phyloP scores from a whole-genome alignment of 2,329 filamentous ascomycete genomes.

The Ustulina deusta region DNA sequence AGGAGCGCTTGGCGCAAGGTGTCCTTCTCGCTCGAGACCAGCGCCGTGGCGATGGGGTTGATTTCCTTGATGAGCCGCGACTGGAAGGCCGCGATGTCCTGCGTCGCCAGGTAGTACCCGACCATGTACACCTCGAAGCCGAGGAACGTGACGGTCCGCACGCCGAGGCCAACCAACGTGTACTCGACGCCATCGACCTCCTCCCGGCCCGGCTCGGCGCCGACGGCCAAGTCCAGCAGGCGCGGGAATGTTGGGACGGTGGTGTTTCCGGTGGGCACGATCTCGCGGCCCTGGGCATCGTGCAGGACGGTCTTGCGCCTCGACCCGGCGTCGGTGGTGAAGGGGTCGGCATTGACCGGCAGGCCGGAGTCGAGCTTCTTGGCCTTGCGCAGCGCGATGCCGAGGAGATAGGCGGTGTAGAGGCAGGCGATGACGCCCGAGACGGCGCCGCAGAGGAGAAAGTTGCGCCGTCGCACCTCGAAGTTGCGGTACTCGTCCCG shows the following conservation, averaged over 20 bases:
- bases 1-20: conserved; percentile 75
- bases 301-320: conserved; percentile 71
- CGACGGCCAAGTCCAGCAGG: conserved; percentile 69
- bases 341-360: conserved; percentile 55
- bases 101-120: conserved; percentile 88
- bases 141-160: conserved; percentile 90
- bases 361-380: conserved; percentile 61
- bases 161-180: conserved; percentile 86
- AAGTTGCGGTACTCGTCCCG: conserved; percentile 62
- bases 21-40: conserved; percentile 85
- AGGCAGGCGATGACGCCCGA: conserved; percentile 63
- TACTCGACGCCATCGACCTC: conserved; percentile 72
- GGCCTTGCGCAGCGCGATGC: conserved; percentile 56
- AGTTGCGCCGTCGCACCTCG: conserved; percentile 63
- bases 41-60: conserved; percentile 81
- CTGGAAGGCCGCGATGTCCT: conserved; percentile 86
- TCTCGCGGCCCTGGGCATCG: conserved; percentile 76
- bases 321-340: conserved; percentile 62
- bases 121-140: conserved; percentile 94
- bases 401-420: conserved; percentile 60
- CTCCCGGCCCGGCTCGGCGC: conserved; percentile 45
- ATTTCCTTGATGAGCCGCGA: conserved; percentile 79
- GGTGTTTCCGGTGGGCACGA: conserved; percentile 84
- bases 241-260: conserved; percentile 85
- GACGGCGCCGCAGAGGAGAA: conserved; percentile 63